These are phyloP conservation scores for Beauveria caledonica DNA, from an alignment of 2,329 filamentous ascomycete species.

Conservation along the genomic window DNA sequence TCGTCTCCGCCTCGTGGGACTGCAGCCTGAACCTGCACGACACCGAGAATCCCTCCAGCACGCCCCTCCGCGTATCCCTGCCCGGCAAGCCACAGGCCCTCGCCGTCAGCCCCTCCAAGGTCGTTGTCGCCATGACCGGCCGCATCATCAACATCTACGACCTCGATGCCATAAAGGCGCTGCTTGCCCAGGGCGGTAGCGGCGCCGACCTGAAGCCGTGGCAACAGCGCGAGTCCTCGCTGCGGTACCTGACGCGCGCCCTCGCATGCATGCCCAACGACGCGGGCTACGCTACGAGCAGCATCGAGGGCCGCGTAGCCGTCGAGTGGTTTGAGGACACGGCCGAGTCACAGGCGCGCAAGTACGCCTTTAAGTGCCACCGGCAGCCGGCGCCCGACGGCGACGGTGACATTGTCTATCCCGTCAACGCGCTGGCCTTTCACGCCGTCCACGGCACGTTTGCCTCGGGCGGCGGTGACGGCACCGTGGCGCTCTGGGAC, in stretches of 20 bases:
- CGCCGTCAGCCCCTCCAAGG: conserved; percentile 65
- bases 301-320: conserved; percentile 89
- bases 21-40: conserved; percentile 80
- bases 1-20: conserved; percentile 93
- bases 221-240: conserved; percentile 86
- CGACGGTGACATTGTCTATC: conserved; percentile 74
- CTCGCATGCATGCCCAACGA: conserved; percentile 97
- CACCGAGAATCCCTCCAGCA: conserved; percentile 41
- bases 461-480: conserved; percentile 82
- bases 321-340: conserved; percentile 97
- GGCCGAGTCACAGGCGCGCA: conserved; percentile 76
- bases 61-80: conserved; percentile 59
- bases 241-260: conserved; percentile 92
- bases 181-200: conserved; percentile 37
- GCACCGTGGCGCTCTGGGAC: conserved; percentile 89
- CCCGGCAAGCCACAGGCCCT: conserved; percentile 87
- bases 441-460: conserved; percentile 79
- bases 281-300: conserved; percentile 82
- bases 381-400: conserved; percentile 60
- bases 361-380: conserved; percentile 99
- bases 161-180: conserved; percentile 55
- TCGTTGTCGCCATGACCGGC: conserved; percentile 92
- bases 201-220: conserved; percentile 60
- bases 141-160: conserved; percentile 95
- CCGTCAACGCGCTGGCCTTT: conserved; percentile 83